These are phyloP conservation scores for Brassica cretica DNA, from an alignment of 345 rosid species.

Conservation along the genomic window DNA sequence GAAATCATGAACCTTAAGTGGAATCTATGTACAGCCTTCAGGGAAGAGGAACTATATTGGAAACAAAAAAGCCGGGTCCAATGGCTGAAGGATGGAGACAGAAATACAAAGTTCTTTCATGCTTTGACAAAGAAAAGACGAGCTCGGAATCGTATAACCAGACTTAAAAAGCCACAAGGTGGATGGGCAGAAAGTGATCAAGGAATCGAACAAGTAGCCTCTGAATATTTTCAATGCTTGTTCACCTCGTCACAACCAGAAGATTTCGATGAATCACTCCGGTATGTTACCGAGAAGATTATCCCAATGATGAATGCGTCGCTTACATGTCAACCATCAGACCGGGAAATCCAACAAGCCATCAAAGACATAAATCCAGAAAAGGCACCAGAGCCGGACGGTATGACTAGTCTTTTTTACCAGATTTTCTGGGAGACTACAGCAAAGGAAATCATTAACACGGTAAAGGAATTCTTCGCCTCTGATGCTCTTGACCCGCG, in stretches of 20 bases:
- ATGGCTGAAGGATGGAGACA: not conserved
- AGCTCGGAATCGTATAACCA: not conserved
- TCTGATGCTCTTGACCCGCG: too few relatives aligned
- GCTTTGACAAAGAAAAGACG: not conserved
- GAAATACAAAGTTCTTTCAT: not conserved
- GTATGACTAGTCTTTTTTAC: too few relatives aligned
- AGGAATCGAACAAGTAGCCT: not conserved
- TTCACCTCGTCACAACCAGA: not conserved
- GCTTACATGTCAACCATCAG: not conserved
- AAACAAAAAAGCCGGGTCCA: not conserved
- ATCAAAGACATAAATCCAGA: not conserved
- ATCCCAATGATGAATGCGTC: not conserved
- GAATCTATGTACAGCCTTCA: not conserved
- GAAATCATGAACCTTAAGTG: not conserved
- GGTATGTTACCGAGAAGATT: not conserved
- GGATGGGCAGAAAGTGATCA: not conserved
- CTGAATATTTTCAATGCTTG: not conserved
- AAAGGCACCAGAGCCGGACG: not conserved
- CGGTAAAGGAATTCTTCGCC: not conserved
- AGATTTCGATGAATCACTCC: not conserved
- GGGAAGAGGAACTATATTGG: not conserved
- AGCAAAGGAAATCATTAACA: too few relatives aligned
- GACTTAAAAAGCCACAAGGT: not conserved
- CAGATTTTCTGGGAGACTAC: too few relatives aligned
- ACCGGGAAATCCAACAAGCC: not conserved